These are phyloP conservation scores for Alternaria novae-zelandiae DNA, from an alignment of 2,329 filamentous ascomycete species.

Conservation along the genomic window DNA sequence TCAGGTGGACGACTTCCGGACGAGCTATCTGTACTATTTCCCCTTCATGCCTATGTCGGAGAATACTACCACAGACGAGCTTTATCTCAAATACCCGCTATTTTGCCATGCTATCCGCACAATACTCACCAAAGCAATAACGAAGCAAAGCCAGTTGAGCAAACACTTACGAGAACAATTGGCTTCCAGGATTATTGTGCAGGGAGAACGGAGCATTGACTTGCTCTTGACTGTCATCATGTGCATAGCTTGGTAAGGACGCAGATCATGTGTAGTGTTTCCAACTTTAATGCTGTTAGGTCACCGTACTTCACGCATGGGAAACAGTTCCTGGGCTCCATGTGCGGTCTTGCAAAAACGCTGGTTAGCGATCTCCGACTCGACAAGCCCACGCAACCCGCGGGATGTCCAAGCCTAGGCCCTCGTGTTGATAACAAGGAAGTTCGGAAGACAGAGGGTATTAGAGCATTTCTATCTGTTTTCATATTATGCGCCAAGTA, in stretches of 20 bases:
- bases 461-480: constrained; percentile 57
- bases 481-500: constrained; percentile 55
- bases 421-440: constrained; percentile 3
- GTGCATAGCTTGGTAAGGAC: constrained; percentile 26
- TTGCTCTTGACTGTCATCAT: constrained; percentile 27
- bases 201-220: constrained; percentile 32
- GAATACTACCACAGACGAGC: constrained; percentile 9
- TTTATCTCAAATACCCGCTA: constrained; percentile 14
- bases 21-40: constrained; percentile 14
- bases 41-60: constrained; percentile 18
- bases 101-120: constrained; percentile 25
- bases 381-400: constrained; percentile 16
- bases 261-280: background rate
- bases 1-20: constrained; percentile 17
- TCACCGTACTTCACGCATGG: constrained; percentile 25
- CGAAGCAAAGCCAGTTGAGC: constrained; percentile 22
- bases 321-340: constrained; percentile 23
- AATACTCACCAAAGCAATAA: constrained; percentile 18
- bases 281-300: constrained; percentile 9
- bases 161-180: constrained; percentile 22
- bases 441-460: constrained; percentile 56
- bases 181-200: constrained; percentile 24
- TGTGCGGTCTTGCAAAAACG: constrained; percentile 20
- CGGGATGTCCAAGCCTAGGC: constrained; percentile 11
- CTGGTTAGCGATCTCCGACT: constrained; percentile 28